A percentile compares a stretch with the other conserved stretches of the same genome.
phyloP scores from a whole-genome alignment of 2,329 filamentous ascomycete species.

The Pyrenophora tritici-repentis region DNA sequence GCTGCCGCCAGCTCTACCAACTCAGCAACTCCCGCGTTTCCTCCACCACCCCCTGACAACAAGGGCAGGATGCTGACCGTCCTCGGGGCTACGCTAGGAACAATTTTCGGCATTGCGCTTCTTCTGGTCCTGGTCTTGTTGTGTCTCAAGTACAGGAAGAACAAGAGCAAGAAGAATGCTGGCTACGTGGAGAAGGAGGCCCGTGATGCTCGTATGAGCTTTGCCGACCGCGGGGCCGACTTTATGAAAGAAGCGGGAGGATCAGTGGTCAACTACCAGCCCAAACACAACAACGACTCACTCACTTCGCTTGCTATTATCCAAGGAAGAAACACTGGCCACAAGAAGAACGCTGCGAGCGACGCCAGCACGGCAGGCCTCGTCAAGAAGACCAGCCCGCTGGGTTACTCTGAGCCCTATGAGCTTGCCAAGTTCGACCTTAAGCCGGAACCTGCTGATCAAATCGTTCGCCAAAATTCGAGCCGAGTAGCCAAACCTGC shows the following conservation, averaged over 20 bases:
- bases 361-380: constrained; percentile 64
- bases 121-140: constrained; percentile 75
- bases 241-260: constrained; percentile 59
- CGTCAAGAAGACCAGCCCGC: constrained; percentile 58
- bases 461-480: constrained; percentile 46
- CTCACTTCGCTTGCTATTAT: constrained; percentile 55
- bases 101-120: constrained; percentile 73
- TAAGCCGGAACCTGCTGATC: constrained; percentile 40
- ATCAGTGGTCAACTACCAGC: constrained; percentile 43
- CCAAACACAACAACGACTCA: constrained; percentile 43
- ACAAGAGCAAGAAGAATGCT: constrained; percentile 62
- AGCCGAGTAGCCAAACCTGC: constrained; percentile 30
- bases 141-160: constrained; percentile 65
- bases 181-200: constrained; percentile 48
- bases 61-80: constrained; percentile 63
- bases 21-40: constrained; percentile 43
- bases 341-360: constrained; percentile 60
- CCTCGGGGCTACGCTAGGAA: constrained; percentile 80
- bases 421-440: constrained; percentile 54
- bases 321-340: constrained; percentile 58
- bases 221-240: constrained; percentile 56
- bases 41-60: constrained; percentile 38
- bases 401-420: constrained; percentile 48
- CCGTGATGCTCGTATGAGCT: constrained; percentile 54
- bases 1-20: constrained; percentile 34